Evolutionary conservation across 208 protist species (phyloP), one percentile per base, ranked within the genome.

Genomic region (Lotmaria passim): DNA sequence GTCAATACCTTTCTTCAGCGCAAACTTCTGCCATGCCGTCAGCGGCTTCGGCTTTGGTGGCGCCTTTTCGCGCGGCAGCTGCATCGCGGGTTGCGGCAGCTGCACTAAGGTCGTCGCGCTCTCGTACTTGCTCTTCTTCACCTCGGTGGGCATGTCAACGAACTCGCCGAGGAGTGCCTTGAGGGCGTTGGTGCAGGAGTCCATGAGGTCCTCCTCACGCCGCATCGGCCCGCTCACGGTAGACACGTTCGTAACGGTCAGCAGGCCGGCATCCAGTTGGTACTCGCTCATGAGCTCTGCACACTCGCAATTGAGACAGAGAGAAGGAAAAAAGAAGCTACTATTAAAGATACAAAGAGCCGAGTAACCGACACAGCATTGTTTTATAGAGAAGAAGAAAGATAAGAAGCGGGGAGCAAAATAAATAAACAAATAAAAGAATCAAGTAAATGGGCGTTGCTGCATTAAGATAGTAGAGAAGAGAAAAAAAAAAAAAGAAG

Each of bases 1-100:
- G 63, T 93, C 90, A 57, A 97, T 97, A 43, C 93, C 93, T 81
- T 97, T 97, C 84, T 97, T 95, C 15, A 96, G 59, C 8, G 87
- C 87, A 71, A 96, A 97, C 82, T 96, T 94, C 79, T 97, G 86
- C 93, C 93, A 97, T 53, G 90, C 89, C 15, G 91, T 97, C 43
- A 94, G 86, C 30, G 88, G 89, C 75, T 97, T 96, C 65, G 77
- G 72, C 79, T 84, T 89, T 21, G 90, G 91, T 60, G 89, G 87
- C 51, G 93, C 89, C 89, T 97, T 97, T 82, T 97, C 93, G 44
- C 93, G 89, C 46, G 93, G 93, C 31, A 97, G 82, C 67, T 78
- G 83, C 87, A 93, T 87, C 41, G 85, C 81, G 34, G 91, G 90
- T 65, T 90, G 87, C 19, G 93, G 93, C 21, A 97, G 81, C 75